These are phyloP conservation scores for Favolaschia claudopus DNA, from an alignment of 768 basidiomycete genomes.

Conservation along the genomic window DNA sequence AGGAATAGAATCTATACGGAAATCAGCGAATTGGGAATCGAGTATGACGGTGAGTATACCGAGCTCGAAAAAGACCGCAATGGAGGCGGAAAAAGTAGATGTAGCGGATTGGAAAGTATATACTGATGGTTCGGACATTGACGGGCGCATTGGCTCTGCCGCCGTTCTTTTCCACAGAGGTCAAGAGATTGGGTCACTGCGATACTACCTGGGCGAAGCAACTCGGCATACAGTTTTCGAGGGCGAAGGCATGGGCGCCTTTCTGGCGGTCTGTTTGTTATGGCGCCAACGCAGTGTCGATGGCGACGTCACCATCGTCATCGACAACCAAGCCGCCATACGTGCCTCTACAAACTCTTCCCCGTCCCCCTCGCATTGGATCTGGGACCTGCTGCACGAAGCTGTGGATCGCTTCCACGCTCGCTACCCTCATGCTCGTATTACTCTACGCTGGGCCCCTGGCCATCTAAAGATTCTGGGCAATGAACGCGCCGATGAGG, in stretches of 20 bases:
- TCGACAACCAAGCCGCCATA: slow-evolving; percentile 34
- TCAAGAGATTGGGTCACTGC: background rate
- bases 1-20: background rate
- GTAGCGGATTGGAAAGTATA: background rate
- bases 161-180: slow-evolving; percentile 22
- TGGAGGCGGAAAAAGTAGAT: background rate
- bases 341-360: background rate
- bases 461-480: slow-evolving; percentile 27
- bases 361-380: slow-evolving; percentile 1
- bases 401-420: background rate
- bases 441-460: slow-evolving; percentile 27
- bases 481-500: slow-evolving; percentile 30
- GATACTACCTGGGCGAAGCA: slow-evolving; percentile 7
- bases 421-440: background rate
- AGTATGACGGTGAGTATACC: background rate
- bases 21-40: background rate
- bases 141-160: slow-evolving; percentile 11
- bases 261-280: slow-evolving; percentile 23
- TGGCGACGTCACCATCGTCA: background rate
- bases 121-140: background rate
- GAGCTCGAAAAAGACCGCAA: background rate
- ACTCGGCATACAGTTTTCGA: slow-evolving; percentile 34
- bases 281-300: background rate
- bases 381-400: slow-evolving; percentile 2
- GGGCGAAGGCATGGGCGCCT: slow-evolving; percentile 29